These are phyloP conservation scores for Pseudogymnoascus sp. DNA, from an alignment of 2,329 filamentous ascomycete species.

Conservation along the genomic window DNA sequence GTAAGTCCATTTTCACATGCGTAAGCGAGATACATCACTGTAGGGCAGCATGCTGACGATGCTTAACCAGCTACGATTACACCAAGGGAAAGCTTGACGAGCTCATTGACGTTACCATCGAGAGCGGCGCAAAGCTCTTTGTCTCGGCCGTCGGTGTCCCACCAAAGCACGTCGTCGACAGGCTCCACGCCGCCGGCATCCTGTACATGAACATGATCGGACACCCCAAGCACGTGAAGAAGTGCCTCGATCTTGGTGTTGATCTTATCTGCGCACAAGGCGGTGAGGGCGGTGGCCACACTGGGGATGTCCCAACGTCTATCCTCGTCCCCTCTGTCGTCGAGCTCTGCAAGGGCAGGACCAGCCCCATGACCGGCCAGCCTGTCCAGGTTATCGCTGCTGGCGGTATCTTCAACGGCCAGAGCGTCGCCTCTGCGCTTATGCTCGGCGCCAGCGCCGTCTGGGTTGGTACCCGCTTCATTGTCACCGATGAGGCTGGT, in stretches of 20 bases:
- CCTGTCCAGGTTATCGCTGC: slow-evolving; percentile 90
- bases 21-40: neutral
- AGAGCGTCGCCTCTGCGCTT: slow-evolving; percentile 79
- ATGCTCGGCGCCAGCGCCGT: slow-evolving; percentile 90
- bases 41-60: slow-evolving; percentile 21
- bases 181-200: slow-evolving; percentile 77
- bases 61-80: slow-evolving; percentile 78
- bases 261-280: slow-evolving; percentile 99
- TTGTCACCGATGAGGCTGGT: slow-evolving; percentile 88
- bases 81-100: slow-evolving; percentile 97
- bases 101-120: slow-evolving; percentile 86
- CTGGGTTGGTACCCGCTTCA: slow-evolving; percentile 96
- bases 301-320: slow-evolving; percentile 84
- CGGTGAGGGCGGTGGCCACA: slow-evolving; percentile 95
- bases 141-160: slow-evolving; percentile 95
- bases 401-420: slow-evolving; percentile 88
- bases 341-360: slow-evolving; percentile 70
- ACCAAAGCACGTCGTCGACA: slow-evolving; percentile 80
- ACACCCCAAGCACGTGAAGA: slow-evolving; percentile 97
- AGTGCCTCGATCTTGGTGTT: slow-evolving; percentile 83
- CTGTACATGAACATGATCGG: slow-evolving; percentile 99
- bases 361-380: slow-evolving; percentile 76
- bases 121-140: slow-evolving; percentile 84
- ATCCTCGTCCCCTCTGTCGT: slow-evolving; percentile 90
- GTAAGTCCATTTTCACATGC: slow-evolving; percentile 35